phyloP scores from a whole-genome alignment of 345 rosid genomes.

The Psidium friedrichsthalianum region DNA sequence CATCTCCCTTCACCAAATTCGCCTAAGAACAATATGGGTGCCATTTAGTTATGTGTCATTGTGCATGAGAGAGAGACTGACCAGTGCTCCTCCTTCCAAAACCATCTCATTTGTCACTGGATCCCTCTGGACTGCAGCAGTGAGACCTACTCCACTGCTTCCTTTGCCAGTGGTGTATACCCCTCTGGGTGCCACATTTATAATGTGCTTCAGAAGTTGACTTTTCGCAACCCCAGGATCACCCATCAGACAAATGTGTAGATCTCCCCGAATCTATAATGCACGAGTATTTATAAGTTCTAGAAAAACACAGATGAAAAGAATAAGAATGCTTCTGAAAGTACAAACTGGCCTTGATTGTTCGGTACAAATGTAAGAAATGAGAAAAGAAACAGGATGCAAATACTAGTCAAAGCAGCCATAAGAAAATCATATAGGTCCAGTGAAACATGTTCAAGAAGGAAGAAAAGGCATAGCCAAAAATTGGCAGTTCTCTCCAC shows the following conservation, averaged over 20 bases:
- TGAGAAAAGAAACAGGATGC: neutral
- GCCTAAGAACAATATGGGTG: neutral
- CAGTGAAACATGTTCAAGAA: neutral
- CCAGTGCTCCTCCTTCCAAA: constrained; percentile 98
- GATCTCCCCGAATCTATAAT: constrained; percentile 91
- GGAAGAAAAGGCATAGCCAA: neutral
- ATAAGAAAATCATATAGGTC: neutral
- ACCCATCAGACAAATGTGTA: constrained; percentile 96
- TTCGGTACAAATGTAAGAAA: neutral
- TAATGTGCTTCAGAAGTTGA: constrained; percentile 98
- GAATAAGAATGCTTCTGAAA: neutral
- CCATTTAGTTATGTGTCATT: neutral
- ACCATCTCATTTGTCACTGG: constrained; percentile 96
- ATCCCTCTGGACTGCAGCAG: constrained; percentile 97
- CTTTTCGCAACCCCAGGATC: constrained; percentile 99
- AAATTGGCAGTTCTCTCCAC: neutral
- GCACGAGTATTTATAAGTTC: neutral
- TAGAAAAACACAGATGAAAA: neutral
- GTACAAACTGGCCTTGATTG: neutral
- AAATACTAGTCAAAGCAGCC: neutral
- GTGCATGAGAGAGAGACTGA: constrained; percentile 16
- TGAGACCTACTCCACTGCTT: constrained; percentile 98
- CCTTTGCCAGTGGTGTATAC: constrained; percentile 95
- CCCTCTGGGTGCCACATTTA: constrained; percentile 90
- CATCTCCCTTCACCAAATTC: neutral